Percentiles rank a stretch among this genome's conserved stretches.
phyloP scores from a whole-genome alignment of 1,284 basidiomycete species.

The Trametes versicolor region DNA sequence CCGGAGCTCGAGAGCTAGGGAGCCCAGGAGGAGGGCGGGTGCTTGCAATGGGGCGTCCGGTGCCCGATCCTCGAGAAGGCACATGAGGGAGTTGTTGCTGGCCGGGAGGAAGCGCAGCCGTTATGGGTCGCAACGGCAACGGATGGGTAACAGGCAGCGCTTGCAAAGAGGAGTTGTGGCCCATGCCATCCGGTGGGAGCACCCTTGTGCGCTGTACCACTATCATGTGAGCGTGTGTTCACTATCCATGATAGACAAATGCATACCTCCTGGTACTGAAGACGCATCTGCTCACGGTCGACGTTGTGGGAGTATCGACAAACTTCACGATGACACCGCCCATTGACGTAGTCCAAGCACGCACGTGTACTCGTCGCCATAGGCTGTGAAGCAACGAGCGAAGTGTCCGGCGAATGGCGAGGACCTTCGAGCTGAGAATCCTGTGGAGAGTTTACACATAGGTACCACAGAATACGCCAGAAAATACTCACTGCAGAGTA shows the following conservation, averaged over 20 bases:
- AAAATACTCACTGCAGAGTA: conserved; percentile 16
- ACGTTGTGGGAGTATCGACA: conserved; percentile 27
- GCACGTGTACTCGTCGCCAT: neutral
- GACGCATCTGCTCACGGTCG: conserved; percentile 5
- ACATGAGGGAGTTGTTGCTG: too few species aligned
- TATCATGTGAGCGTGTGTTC: too few species aligned
- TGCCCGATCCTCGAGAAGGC: neutral
- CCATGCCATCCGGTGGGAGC: too few species aligned
- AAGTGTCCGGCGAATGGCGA: too few species aligned
- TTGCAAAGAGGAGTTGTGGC: too few species aligned
- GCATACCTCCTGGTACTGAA: conserved; percentile 9
- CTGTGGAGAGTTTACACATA: neutral
- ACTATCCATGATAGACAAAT: neutral
- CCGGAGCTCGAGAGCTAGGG: conserved; percentile 18
- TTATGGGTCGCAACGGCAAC: too few species aligned
- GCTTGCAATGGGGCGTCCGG: neutral
- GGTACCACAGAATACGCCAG: neutral
- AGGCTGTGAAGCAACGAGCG: neutral
- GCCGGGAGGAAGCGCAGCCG: too few species aligned
- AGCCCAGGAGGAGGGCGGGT: neutral
- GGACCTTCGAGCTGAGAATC: neutral
- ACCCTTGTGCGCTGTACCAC: too few species aligned
- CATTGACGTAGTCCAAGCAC: conserved; percentile 21
- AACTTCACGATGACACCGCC: conserved; percentile 10
- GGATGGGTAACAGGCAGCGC: too few species aligned